Evolutionary conservation across 495 filamentous ascomycete species (phyloP).

Genomic region (Thozetella sp.): DNA sequence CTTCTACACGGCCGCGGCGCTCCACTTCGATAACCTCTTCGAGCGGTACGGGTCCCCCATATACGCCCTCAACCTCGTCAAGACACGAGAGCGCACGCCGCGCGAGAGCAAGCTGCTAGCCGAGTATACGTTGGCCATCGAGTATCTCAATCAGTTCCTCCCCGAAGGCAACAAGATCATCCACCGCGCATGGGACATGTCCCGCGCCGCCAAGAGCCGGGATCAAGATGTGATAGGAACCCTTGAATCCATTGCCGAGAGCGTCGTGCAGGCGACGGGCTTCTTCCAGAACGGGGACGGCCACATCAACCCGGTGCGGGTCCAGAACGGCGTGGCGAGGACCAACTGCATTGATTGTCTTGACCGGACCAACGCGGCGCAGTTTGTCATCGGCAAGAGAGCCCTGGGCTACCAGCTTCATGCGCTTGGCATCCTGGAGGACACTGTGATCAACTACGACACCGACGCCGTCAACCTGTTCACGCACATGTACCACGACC

Average conservation of each 20-base stretch:
- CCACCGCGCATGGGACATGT: constrained; percentile 98
- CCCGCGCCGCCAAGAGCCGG: constrained; percentile 88
- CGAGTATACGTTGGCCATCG: constrained; percentile 86
- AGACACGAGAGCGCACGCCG: constrained; percentile 85
- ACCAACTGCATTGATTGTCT: constrained; percentile 99
- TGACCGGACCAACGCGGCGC: constrained; percentile 94
- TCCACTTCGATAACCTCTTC: constrained; percentile 97
- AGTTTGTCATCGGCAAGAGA: constrained; percentile 97
- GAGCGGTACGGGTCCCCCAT: constrained; percentile 90
- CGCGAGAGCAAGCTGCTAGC: constrained; percentile 87
- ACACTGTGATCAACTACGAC: constrained; percentile 84
- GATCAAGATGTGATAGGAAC: constrained; percentile 95
- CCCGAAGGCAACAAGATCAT: constrained; percentile 82
- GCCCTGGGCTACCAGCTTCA: constrained; percentile 92
- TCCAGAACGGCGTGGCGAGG: constrained; percentile 90
- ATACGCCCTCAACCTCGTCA: constrained; percentile 92
- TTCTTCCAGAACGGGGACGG: constrained; percentile 93
- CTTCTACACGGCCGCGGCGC: constrained; percentile 92
- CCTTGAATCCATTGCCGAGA: constrained; percentile 84
- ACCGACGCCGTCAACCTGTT: constrained; percentile 95
- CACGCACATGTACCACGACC: constrained; percentile 96
- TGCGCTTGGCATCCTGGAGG: constrained; percentile 83
- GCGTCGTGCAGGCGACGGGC: constrained; percentile 79
- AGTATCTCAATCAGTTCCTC: constrained; percentile 94
- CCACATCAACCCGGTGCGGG: constrained; percentile 58